Base-by-base conservation (phyloP, 768 basidiomycete genomes). In the Rhodotorula diobovata region DNA sequence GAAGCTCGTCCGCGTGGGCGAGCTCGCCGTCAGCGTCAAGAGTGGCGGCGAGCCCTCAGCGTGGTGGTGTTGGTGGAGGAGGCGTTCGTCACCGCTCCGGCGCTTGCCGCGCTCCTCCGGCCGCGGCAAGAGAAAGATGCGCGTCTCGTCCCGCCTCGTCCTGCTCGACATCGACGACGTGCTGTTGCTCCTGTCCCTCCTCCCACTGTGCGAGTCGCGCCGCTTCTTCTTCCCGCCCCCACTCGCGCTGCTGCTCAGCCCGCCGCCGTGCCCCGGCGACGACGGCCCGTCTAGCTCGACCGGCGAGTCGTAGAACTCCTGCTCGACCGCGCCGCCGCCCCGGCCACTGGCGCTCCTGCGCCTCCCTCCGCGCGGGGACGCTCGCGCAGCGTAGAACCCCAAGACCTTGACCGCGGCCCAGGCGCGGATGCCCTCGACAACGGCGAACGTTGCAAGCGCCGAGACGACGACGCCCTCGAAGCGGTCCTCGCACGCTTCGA, bases 401-500 rank as follows among this genome's bases (percentile, higher is more conserved):
- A 66, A 43, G 32, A 69, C 23, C 28, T 51, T 30, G 30, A 63
- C 12, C 9, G 60, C 71, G 16, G 12, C 55, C 46, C 48, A 66
- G 30, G 30, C 51, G 25, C 70, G 43, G 18, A 53, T 1, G 10
- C 56, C 65, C 16, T 71, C 60, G n/a, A 68, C 62, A 23, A 65
- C 25, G 18, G 45, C 54, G 28, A 68, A 18, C 25, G 54, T 2
- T 6, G 11, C 39, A 11, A 62, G 20, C 15, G 56, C 32, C 23
- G 55, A 46, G n/a, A 63, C 5, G 61, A 71, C 39, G n/a, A 58
- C 23, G 23, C 65, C 61, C 21, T 66, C 65, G 60, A 72, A 67
- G 34, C 56, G 54, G 23, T 73, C 72, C 39, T 73, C 72, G 61
- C 72, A 73, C 16, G 51, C 34, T 23, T 73, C 72, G 32, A 73